phyloP scores from a whole-genome alignment of 1,139 yeast genomes.

The Nakaseomyces kungkrabaensis region DNA sequence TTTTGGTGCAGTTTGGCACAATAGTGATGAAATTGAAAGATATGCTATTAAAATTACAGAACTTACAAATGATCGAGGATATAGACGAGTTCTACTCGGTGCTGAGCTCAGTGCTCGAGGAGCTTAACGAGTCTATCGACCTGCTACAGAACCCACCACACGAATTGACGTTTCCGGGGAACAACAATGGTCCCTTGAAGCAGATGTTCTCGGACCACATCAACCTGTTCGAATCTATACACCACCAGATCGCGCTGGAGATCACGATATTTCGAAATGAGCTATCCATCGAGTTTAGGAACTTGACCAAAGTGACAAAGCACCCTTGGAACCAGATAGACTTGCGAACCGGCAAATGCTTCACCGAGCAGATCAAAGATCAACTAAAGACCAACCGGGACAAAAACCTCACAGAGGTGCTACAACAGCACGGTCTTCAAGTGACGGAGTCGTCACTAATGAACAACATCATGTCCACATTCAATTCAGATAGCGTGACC shows the following conservation, averaged over 20 bases:
- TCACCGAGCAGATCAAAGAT: constrained; percentile 23
- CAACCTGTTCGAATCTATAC: constrained; percentile 19
- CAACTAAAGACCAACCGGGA: constrained; percentile 18
- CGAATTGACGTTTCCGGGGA: constrained; percentile 24
- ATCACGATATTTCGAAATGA: constrained; percentile 23
- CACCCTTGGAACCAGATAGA: constrained; percentile 32
- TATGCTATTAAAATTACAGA: constrained; percentile 14
- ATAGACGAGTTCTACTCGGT: constrained; percentile 12
- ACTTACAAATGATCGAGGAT: constrained; percentile 16
- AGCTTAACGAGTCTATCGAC: constrained; percentile 20
- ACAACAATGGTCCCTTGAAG: constrained; percentile 21
- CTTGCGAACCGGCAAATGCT: constrained; percentile 25
- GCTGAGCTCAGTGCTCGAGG: constrained; percentile 13
- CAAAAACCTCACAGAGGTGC: constrained; percentile 16
- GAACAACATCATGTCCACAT: constrained; percentile 18
- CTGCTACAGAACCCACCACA: constrained; percentile 27
- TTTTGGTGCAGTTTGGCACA: constrained; percentile 18
- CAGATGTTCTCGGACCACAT: constrained; percentile 18
- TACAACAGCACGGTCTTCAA: constrained; percentile 19
- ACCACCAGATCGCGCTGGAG: constrained; percentile 23
- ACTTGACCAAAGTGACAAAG: constrained; percentile 24
- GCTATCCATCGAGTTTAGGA: constrained; percentile 24
- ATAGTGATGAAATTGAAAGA: constrained; percentile 12
- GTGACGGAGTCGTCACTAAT: constrained; percentile 24
- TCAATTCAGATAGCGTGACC: constrained; percentile 20